Evolutionary conservation across 495 filamentous ascomycete genomes (phyloP).

Genomic region (Rusavskia elegans): DNA sequence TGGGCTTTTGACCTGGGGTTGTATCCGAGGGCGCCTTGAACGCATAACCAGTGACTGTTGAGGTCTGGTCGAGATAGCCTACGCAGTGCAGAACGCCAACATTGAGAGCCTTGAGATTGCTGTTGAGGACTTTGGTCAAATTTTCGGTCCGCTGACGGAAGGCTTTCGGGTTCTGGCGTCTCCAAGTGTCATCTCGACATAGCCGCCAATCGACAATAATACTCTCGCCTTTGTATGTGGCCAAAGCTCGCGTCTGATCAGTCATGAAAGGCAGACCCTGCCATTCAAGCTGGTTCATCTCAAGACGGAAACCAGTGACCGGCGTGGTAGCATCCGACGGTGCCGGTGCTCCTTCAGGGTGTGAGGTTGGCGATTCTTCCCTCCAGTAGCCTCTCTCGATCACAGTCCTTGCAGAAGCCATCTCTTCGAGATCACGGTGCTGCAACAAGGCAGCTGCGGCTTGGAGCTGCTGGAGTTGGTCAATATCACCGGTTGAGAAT

Average conservation of each 20-base stretch:
- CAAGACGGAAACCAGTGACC: slow-evolving; percentile 4
- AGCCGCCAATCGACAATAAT: slow-evolving; percentile 15
- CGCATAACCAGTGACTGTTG: slow-evolving; percentile 10
- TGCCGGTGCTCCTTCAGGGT: background rate
- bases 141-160: slow-evolving; percentile 11
- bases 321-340: background rate
- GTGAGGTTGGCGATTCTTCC: background rate
- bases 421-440: slow-evolving; percentile 7
- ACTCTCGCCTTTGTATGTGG: slow-evolving; percentile 7
- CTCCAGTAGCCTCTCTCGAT: slow-evolving; percentile 3
- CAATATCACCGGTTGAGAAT: slow-evolving; percentile 5
- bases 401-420: slow-evolving; percentile 4
- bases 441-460: slow-evolving; percentile 7
- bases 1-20: slow-evolving; percentile 2
- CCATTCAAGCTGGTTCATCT: slow-evolving; percentile 8
- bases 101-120: slow-evolving; percentile 9
- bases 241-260: slow-evolving; percentile 9
- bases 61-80: slow-evolving; percentile 9
- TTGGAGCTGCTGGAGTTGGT: slow-evolving; percentile 3
- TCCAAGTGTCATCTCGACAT: slow-evolving; percentile 13
- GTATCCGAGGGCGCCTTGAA: slow-evolving; percentile 7
- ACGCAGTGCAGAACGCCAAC: slow-evolving; percentile 13
- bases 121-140: slow-evolving; percentile 13
- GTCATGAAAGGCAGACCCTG: slow-evolving; percentile 8
- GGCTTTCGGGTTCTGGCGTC: slow-evolving; percentile 7